Percentiles rank a stretch among this genome's conserved stretches.
Evolutionary conservation across 1,139 yeast species (phyloP).

Genomic region (Schizosaccharomyces versatilis): DNA sequence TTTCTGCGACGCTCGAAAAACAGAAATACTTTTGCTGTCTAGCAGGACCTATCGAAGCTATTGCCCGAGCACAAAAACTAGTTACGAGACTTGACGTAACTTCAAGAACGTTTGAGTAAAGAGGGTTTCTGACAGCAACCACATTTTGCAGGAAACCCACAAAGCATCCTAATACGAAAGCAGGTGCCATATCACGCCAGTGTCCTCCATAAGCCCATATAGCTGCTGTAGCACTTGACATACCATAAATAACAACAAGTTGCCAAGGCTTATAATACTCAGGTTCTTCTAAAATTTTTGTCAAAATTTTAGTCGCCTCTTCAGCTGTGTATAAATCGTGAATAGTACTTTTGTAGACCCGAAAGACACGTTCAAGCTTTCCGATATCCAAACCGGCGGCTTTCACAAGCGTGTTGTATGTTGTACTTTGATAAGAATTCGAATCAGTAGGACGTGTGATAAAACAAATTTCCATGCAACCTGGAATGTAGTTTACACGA

Average conservation of each 20-base stretch:
- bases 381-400: constrained; percentile 66
- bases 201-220: constrained; percentile 82
- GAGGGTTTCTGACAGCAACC: constrained; percentile 59
- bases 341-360: constrained; percentile 63
- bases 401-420: not conserved
- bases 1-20: constrained; percentile 73
- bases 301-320: constrained; percentile 38
- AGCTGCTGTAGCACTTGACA: constrained; percentile 64
- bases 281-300: constrained; percentile 37
- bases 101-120: constrained; percentile 57
- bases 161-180: constrained; percentile 56
- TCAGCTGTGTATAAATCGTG: constrained; percentile 63
- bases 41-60: constrained; percentile 49
- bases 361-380: constrained; percentile 60
- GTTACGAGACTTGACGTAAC: constrained; percentile 75
- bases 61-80: constrained; percentile 65
- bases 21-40: constrained; percentile 32
- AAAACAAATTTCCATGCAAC: constrained; percentile 38
- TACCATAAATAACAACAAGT: constrained; percentile 57
- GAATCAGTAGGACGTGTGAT: not conserved
- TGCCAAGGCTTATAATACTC: constrained; percentile 54
- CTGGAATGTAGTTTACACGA: constrained; percentile 74
- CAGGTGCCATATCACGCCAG: constrained; percentile 70
- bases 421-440: not conserved
- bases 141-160: constrained; percentile 67